Percentiles rank a stretch among this genome's conserved stretches.
These are phyloP conservation scores for Coemansia nantahalensis DNA, from an alignment of 192 early-diverging fungal species.

Conservation along the genomic window DNA sequence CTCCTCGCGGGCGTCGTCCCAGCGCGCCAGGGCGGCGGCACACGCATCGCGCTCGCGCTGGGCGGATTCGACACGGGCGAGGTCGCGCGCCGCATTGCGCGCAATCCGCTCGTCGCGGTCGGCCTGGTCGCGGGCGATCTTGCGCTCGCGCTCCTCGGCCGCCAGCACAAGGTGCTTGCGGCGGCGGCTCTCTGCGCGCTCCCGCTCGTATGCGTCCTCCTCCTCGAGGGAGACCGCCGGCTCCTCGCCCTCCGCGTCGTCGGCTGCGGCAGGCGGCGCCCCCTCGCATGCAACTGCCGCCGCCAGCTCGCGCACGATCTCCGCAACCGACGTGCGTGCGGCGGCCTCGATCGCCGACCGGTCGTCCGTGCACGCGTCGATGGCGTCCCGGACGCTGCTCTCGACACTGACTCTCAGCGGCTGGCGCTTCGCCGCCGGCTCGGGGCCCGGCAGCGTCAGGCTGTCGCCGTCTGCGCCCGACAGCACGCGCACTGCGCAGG, in stretches of 20 bases:
- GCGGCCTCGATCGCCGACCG: no score
- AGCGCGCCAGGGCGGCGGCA: conserved; percentile 19
- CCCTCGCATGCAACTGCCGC: neutral
- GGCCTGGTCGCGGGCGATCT: conserved; percentile 10
- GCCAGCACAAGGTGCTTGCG: conserved; percentile 17
- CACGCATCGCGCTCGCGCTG: conserved; percentile 15
- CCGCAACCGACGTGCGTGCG: neutral
- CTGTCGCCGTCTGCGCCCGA: conserved; percentile 6
- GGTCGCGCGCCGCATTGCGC: conserved; percentile 29
- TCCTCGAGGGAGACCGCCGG: conserved; percentile 15
- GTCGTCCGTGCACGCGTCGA: neutral
- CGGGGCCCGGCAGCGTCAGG: conserved; percentile 4
- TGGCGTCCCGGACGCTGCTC: neutral
- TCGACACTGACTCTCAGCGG: conserved; percentile 16
- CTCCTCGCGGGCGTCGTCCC: conserved; percentile 42
- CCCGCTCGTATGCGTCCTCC: conserved; percentile 34
- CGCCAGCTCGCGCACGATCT: conserved; percentile 4
- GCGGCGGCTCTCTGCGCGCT: conserved; percentile 10
- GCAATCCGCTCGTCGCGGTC: conserved; percentile 29
- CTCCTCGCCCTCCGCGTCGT: neutral
- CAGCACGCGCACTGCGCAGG: conserved; percentile 21
- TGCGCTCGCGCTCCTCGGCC: conserved; percentile 25
- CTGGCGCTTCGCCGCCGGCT: neutral
- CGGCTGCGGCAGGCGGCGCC: neutral
- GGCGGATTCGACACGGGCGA: conserved; percentile 34